These are phyloP conservation scores for Delitschia confertaspora DNA, from an alignment of 495 filamentous ascomycete genomes.

Conservation along the genomic window DNA sequence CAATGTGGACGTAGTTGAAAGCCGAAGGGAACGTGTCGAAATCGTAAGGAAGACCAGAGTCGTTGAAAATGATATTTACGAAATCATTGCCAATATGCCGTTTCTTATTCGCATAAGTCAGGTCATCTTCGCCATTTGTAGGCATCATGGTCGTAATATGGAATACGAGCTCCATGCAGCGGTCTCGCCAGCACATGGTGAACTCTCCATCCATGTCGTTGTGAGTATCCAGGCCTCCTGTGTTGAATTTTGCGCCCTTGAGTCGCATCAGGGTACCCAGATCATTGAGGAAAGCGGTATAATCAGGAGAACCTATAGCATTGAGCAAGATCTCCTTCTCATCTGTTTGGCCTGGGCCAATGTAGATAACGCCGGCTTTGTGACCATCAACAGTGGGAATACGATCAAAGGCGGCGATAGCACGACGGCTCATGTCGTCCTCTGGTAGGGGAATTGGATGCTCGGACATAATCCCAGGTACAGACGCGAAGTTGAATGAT, in stretches of 20 bases:
- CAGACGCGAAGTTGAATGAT: constrained; percentile 34
- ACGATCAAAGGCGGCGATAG: constrained; percentile 72
- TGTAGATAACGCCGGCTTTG: constrained; percentile 89
- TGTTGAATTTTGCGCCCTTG: constrained; percentile 77
- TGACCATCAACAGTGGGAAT: constrained; percentile 89
- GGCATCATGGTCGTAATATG: constrained; percentile 98
- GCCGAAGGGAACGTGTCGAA: constrained; percentile 88
- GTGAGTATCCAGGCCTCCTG: constrained; percentile 76
- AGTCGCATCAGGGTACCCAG: constrained; percentile 74
- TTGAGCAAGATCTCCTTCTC: constrained; percentile 83
- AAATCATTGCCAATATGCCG: constrained; percentile 94
- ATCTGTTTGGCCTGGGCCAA: constrained; percentile 68
- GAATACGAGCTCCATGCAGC: constrained; percentile 90
- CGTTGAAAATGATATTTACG: constrained; percentile 96
- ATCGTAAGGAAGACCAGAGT: constrained; percentile 75
- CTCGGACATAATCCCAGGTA: not conserved
- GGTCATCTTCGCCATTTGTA: constrained; percentile 65
- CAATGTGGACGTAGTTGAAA: constrained; percentile 93
- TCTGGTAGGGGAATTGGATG: constrained; percentile 64
- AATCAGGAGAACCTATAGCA: constrained; percentile 71
- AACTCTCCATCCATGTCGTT: constrained; percentile 72
- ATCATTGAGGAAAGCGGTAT: constrained; percentile 68
- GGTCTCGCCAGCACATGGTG: constrained; percentile 86
- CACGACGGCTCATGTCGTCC: constrained; percentile 67
- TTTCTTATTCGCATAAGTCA: constrained; percentile 75